Base-by-base conservation (phyloP, 768 basidiomycete species). In the Terana coerulea region DNA sequence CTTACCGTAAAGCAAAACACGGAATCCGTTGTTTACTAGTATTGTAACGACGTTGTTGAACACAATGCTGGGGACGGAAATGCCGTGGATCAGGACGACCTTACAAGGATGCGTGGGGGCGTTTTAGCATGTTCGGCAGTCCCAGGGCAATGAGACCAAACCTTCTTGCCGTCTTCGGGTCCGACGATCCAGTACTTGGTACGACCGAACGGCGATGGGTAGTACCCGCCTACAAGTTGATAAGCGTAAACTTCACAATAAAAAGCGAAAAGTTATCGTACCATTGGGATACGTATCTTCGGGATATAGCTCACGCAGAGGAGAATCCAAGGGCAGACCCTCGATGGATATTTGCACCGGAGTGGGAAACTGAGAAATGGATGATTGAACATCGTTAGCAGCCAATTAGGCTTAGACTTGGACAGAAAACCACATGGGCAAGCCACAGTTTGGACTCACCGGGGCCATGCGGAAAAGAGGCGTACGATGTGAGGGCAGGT, bases 31-130 rank as follows among this genome's bases (percentile, higher is more conserved):
- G 9, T 75, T 68, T 7, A 78, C 82, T 1, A 90, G 76, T 39
- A 69, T 69, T 2, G 85, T 83, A 0, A 80, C 84, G 19, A 92
- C 73, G 26, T 86, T 77, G 61, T 76, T 84, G 85, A 85, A 91
- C 35, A 88, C 75, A 42, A 88, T 76, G 26, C 84, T 71, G 3
- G 89, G 88, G 36, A 87, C 78, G 5, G 86, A 86, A 11, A 91
- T 73, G 8, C 89, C 89, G 56, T 90, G 85, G 11, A 92, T 82
- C 24, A 91, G 73, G 5, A 87, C 80, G 14, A 91, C 72, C 88
- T 49, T 26, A 28, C 9, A 26, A 6, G n/a, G n/a, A n/a, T n/a
- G n/a, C n/a, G n/a, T n/a, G n/a, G n/a, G n/a, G n/a, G n/a, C n/a
- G n/a, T n/a, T n/a, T n/a, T n/a, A n/a, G 11, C 10, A 26, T 26